Percentiles rank a stretch among this genome's conserved stretches.
These are phyloP conservation scores for Calonectria pauciramosa DNA, from an alignment of 2,329 filamentous ascomycete genomes.

Conservation along the genomic window DNA sequence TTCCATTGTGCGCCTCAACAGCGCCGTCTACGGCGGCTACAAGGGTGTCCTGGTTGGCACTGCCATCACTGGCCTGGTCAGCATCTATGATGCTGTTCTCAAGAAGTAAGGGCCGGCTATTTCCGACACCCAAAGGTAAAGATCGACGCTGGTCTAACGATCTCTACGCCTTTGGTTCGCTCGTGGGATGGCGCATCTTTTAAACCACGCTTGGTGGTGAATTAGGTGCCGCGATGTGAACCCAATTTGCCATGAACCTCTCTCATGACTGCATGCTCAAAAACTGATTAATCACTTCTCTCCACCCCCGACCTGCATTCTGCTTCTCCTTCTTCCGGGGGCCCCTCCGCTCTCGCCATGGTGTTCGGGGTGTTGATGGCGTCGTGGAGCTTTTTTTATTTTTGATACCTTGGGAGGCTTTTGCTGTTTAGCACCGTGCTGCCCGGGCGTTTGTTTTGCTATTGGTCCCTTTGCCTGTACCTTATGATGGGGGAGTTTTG, in stretches of 20 bases:
- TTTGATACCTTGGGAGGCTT: conserved; percentile 47
- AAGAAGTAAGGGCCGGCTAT: conserved; percentile 67
- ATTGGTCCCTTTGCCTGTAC: conserved; percentile 19
- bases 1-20: conserved; percentile 74
- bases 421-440: conserved; percentile 14
- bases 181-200: not conserved
- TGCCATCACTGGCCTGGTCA: conserved; percentile 76
- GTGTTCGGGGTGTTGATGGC: conserved; percentile 50
- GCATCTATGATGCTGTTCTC: conserved; percentile 83
- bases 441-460: not conserved
- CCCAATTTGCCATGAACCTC: conserved; percentile 12
- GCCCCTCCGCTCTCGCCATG: conserved; percentile 36
- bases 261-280: conserved; percentile 10
- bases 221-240: conserved; percentile 2
- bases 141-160: not conserved
- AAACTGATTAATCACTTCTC: conserved; percentile 11
- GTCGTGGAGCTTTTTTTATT: conserved; percentile 39
- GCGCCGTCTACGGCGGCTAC: conserved; percentile 79
- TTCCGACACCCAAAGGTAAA: not conserved
- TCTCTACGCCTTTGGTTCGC: not conserved
- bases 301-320: conserved; percentile 21
- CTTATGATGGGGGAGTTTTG: conserved; percentile 19
- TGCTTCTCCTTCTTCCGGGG: conserved; percentile 29
- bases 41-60: conserved; percentile 77
- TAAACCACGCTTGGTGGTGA: no score